A percentile compares a stretch with the other conserved stretches of the same genome.
These are phyloP conservation scores for Venturia asperata DNA, from an alignment of 2,329 filamentous ascomycete genomes.

Conservation along the genomic window DNA sequence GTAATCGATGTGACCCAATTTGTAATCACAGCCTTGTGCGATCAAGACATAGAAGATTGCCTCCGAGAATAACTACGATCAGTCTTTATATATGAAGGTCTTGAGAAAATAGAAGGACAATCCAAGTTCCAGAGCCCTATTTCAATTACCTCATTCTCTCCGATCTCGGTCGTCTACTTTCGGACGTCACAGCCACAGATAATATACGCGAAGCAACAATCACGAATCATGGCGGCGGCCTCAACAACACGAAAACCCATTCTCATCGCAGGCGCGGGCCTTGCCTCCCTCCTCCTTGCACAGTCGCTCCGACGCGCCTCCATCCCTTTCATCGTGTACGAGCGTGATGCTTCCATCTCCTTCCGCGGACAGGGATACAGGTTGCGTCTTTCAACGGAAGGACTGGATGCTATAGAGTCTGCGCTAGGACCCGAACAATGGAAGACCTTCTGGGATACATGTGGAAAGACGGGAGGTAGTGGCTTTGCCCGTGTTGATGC, in stretches of 20 bases:
- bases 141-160: too few relatives aligned
- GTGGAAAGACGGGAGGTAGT: slow-evolving; percentile 53
- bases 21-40: slow-evolving; percentile 2
- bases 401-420: slow-evolving; percentile 54
- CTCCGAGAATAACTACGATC: neutral
- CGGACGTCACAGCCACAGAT: neutral
- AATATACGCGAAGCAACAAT: too few relatives aligned
- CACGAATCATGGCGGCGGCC: slow-evolving; percentile 14
- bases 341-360: slow-evolving; percentile 41
- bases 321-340: slow-evolving; percentile 37
- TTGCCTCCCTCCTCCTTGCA: slow-evolving; percentile 35
- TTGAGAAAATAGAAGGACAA: too few relatives aligned
- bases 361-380: slow-evolving; percentile 59
- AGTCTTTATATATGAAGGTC: too few relatives aligned
- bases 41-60: neutral
- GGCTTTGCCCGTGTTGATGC: slow-evolving; percentile 49
- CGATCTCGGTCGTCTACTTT: neutral
- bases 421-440: slow-evolving; percentile 46
- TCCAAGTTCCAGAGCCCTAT: too few relatives aligned
- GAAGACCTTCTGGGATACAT: slow-evolving; percentile 51
- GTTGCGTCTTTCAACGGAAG: slow-evolving; percentile 50
- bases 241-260: slow-evolving; percentile 34
- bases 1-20: neutral
- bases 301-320: slow-evolving; percentile 30
- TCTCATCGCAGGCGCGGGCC: slow-evolving; percentile 36